Base-by-base conservation (phyloP, 768 basidiomycete genomes). In the Daedaleopsis nitida region DNA sequence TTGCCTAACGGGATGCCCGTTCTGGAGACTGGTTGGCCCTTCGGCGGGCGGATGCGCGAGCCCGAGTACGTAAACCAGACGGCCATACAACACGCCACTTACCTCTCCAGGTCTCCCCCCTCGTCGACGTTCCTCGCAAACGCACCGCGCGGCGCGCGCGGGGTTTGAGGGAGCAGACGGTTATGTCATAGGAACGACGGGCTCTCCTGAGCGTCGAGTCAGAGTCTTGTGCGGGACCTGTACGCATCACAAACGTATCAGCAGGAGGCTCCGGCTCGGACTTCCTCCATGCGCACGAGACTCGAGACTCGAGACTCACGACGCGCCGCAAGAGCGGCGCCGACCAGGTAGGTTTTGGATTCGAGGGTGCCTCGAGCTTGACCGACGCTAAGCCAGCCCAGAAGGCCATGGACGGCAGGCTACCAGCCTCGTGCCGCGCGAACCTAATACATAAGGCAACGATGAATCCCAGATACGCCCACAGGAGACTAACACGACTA, bases 1-100 rank as follows among this genome's bases (percentile, higher is more conserved):
- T n/a, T n/a, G n/a, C n/a, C n/a, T n/a, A n/a, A n/a, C n/a, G n/a
- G n/a, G n/a, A n/a, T n/a, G n/a, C n/a, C n/a, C n/a, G n/a, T n/a
- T n/a, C n/a, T n/a, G n/a, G n/a, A n/a, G n/a, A 7, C 4, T 32
- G 27, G 38, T 24, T 59, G 21, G 52, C 58, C 43, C 23, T 54
- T 45, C 44, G 44, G 44, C 14, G 42, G n/a, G 42, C n/a, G 42
- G 14, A n/a, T 11, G 55, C 35, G 55, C 39, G 45, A 43, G 50
- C n/a, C 21, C 16, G 34, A 34, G 47, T 50, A 57, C 52, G 56
- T 37, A 62, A 62, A 62, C 51, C 54, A 61, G 42, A 37, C 48
- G 42, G 50, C 21, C 43, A 27, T 52, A 54, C 23, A 53, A 51
- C 21, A 8, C 16, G 55, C 60, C 55, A 42, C 55, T 57, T 53